Evolutionary conservation across 2,329 filamentous ascomycete genomes (phyloP), one percentile per base, ranked within the genome.

Genomic region (Zasmidium cellare): DNA sequence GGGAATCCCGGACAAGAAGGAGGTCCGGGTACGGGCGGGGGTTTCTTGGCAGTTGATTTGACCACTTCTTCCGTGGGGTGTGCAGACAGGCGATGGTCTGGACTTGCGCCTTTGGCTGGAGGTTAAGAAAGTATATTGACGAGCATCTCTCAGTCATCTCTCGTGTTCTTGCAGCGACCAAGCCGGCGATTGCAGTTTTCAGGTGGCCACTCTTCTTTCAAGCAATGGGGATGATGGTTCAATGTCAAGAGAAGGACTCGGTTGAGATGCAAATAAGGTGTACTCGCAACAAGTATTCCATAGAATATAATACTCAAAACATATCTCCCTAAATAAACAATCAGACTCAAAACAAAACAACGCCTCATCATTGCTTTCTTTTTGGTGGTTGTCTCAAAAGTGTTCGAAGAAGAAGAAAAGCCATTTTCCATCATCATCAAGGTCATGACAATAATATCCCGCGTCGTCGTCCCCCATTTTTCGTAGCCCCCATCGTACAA

Each of bases 331-430:
- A 3, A 28, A 38, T 23, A 7, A 47, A 41, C n/a, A 14, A 41
- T 41, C 35, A 41, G 16, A 18, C 5, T 14, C 20, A 54, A 35
- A 41, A n/a, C 47, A 31, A 22, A 22, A 24, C 25, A 49, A 44
- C 46, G 41, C 48, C 22, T 53, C 25, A 41, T 47, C 52, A 50
- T 49, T n/a, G 35, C 35, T 41, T 41, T 18, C 16, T 9, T n/a
- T 41, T 41, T 28, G n/a, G n/a, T n/a, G n/a, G n/a, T 52, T 54
- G 28, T 24, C 56, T 53, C 51, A 46, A n/a, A n/a, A n/a, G n/a
- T n/a, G n/a, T n/a, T n/a, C n/a, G n/a, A n/a, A n/a, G n/a, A n/a
- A n/a, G n/a, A n/a, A n/a, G n/a, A n/a, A n/a, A n/a, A n/a, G n/a
- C n/a, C n/a, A n/a, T 19, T 14, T 14, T 19, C 23, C 18, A 12